phyloP scores from a whole-genome alignment of 352 stramenopile species.

The Globisporangium canariense region DNA sequence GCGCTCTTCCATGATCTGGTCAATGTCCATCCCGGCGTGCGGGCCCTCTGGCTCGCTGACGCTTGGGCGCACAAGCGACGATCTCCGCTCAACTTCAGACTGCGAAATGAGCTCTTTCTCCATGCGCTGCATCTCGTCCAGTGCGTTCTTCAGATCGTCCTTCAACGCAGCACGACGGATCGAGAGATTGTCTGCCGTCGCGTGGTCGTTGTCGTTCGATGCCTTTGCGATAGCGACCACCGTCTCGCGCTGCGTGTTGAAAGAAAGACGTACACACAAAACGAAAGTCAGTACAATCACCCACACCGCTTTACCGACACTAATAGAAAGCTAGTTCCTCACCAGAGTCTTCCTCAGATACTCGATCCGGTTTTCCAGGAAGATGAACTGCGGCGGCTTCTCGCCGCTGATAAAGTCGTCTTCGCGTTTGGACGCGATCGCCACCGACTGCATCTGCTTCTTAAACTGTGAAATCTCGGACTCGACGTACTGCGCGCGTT shows the following conservation, averaged over 20 bases:
- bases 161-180: slow-evolving; percentile 58
- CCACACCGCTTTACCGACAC: not conserved
- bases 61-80: slow-evolving; percentile 28
- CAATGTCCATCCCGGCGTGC: slow-evolving; percentile 32
- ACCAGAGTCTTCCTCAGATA: slow-evolving; percentile 66
- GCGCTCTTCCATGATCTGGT: slow-evolving; percentile 46
- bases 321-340: slow-evolving; percentile 7
- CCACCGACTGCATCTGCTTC: slow-evolving; percentile 59
- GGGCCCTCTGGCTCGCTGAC: slow-evolving; percentile 12
- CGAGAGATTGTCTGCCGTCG: slow-evolving; percentile 61
- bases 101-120: slow-evolving; percentile 50
- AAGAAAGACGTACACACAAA: not conserved
- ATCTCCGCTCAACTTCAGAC: slow-evolving; percentile 18
- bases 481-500: slow-evolving; percentile 46
- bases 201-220: slow-evolving; percentile 44
- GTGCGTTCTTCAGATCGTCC: slow-evolving; percentile 60
- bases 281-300: not conserved
- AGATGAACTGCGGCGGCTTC: slow-evolving; percentile 73
- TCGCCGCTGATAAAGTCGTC: slow-evolving; percentile 80
- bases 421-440: slow-evolving; percentile 62
- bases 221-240: slow-evolving; percentile 56
- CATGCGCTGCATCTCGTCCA: slow-evolving; percentile 74
- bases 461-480: slow-evolving; percentile 67
- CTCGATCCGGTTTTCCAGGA: slow-evolving; percentile 72
- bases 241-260: slow-evolving; percentile 40